Evolutionary conservation across 2,329 filamentous ascomycete genomes (phyloP).

Genomic region (Pseudogymnoascus sp.): DNA sequence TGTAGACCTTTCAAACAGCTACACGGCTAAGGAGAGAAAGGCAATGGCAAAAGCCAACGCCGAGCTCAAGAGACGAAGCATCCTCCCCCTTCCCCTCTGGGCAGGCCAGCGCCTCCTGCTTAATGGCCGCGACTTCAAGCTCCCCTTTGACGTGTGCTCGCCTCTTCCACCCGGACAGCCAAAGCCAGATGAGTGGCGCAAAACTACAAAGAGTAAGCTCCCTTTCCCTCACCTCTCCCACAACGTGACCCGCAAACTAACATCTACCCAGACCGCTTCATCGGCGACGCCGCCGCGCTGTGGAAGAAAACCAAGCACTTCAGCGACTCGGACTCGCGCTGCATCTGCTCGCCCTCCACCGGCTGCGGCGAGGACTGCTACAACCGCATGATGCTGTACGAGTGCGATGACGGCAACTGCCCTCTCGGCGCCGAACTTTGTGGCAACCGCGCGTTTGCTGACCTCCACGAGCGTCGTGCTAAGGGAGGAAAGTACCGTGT

Average conservation of each 20-base stretch:
- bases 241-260: conserved; percentile 12
- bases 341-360: conserved; percentile 66
- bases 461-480: conserved; percentile 65
- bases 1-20: conserved; percentile 4
- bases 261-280: conserved; percentile 66
- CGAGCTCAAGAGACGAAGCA: conserved; percentile 39
- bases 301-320: conserved; percentile 74
- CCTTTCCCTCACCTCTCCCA: neutral
- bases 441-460: conserved; percentile 79
- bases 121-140: conserved; percentile 66
- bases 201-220: conserved; percentile 76
- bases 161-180: conserved; percentile 78
- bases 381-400: conserved; percentile 94
- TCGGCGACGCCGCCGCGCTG: conserved; percentile 69
- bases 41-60: conserved; percentile 36
- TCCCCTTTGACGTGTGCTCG: conserved; percentile 85
- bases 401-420: conserved; percentile 89
- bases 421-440: conserved; percentile 65
- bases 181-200: conserved; percentile 88
- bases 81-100: conserved; percentile 71
- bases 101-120: conserved; percentile 49
- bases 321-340: conserved; percentile 67
- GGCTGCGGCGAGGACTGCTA: conserved; percentile 87
- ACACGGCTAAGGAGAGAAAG: conserved; percentile 38
- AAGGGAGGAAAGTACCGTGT: conserved; percentile 80